Base-by-base conservation (phyloP, 345 rosid species). In the Dovyalis caffra region DNA sequence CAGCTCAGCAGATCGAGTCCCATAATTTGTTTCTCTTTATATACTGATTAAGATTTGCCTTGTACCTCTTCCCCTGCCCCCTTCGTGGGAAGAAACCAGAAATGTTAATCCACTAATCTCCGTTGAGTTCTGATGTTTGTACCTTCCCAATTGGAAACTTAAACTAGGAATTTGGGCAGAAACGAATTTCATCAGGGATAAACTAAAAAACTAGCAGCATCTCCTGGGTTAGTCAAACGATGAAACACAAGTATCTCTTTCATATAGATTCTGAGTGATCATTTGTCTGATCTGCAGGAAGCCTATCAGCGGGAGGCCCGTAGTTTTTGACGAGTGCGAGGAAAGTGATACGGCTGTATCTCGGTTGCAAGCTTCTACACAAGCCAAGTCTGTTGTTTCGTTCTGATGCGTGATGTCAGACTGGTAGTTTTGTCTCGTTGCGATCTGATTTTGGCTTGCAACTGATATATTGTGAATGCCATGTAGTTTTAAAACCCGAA, bases 311-410 rank as follows among this genome's bases (percentile, higher is more conserved):
- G 81, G 79, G 51, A 63, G 63, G n/a, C 85, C 87, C 12, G 68
- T 82, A 25, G 69, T 33, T 61, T 83, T 86, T 61, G 91, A 86
- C 33, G 92, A 84, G 69, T 74, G 66, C 16, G 90, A 87, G 49
- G 92, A 89, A 68, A 77, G 83, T 43, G 93, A 90, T 65, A 87
- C 90, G 4, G 92, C 91, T 26, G 64, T 80, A 34, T 86, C 95
- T 66, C 87, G 77, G 61, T 58, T 84, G 78, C 87, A 67, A 62
- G 77, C 85, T 78, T 78, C 94, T 26, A 63, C 88, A 16, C 85
- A 85, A 53, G 81, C 87, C 58, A 84, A 85, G 73, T 84, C 97
- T 7, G 88, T 90, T 37, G 89, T 88, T 76, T 91, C 93, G 23
- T 90, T 78, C 74, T 89, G 79, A 87, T 3, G 25, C 32, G 6